Conservation (phyloP, 345 rosid species). For the Acer negundo region DNA sequence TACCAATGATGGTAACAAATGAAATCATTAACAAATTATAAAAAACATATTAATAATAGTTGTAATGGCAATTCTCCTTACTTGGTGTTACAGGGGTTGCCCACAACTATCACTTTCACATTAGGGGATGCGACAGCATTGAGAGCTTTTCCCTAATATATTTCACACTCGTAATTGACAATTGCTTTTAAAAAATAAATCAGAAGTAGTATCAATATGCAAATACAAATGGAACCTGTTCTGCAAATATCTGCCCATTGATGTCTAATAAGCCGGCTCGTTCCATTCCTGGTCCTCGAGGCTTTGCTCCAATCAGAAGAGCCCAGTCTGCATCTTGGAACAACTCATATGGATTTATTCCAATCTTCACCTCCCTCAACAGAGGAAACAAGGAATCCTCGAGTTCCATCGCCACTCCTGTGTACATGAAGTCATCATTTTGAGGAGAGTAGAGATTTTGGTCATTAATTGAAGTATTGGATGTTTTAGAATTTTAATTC, state of each 20-base stretch:
- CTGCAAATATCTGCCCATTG: conserved; percentile 90
- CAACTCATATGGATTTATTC: conserved; percentile 78
- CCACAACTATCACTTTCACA: conserved; percentile 93
- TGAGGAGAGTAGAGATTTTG: background rate
- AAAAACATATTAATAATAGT: background rate
- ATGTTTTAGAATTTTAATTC: too few species aligned
- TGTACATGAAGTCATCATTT: conserved; percentile 17
- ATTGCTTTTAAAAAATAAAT: background rate
- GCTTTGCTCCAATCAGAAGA: conserved; percentile 95
- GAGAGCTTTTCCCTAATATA: conserved; percentile 77
- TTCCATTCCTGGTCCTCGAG: conserved; percentile 99
- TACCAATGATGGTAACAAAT: background rate
- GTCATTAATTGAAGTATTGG: background rate
- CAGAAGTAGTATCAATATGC: background rate
- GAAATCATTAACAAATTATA: background rate
- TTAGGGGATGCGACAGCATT: conserved; percentile 85
- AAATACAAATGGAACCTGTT: conserved; percentile 54
- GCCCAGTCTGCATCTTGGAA: conserved; percentile 98
- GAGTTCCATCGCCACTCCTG: conserved; percentile 98
- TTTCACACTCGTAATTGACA: conserved; percentile 3
- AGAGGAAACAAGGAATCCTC: conserved; percentile 96
- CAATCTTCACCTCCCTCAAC: conserved; percentile 89
- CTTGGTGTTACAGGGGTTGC: conserved; percentile 99
- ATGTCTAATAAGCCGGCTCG: conserved; percentile 87
- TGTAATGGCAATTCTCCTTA: conserved; percentile 36